Percentiles rank a stretch among this genome's conserved stretches.
These are phyloP conservation scores for Rhododendron williamsianum DNA, from an alignment of 148 eudicot species.

Conservation along the genomic window DNA sequence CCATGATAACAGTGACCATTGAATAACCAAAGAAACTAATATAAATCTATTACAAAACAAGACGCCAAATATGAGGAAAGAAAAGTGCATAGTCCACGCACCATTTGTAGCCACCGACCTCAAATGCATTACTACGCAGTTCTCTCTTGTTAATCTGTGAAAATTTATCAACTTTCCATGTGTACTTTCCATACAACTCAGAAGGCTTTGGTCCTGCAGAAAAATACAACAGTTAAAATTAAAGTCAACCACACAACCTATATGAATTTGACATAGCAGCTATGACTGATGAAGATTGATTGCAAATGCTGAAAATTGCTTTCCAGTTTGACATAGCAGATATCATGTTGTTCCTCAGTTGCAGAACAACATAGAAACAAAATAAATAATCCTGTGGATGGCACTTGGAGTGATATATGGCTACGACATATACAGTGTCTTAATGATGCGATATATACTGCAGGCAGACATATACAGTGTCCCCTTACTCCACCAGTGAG, in stretches of 20 bases:
- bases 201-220: slow-evolving; percentile 74
- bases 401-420: background rate
- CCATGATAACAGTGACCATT: background rate
- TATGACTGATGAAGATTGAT: background rate
- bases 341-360: background rate
- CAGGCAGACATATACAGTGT: background rate
- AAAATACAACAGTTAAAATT: background rate
- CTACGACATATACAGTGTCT: background rate
- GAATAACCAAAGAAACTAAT: background rate
- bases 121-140: slow-evolving; percentile 80
- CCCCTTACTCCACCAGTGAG: background rate
- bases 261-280: background rate
- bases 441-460: background rate
- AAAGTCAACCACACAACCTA: background rate
- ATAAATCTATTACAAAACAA: background rate
- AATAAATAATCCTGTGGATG: background rate
- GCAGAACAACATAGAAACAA: background rate
- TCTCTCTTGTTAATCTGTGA: slow-evolving; percentile 93
- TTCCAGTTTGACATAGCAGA: background rate
- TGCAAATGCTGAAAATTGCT: background rate
- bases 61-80: background rate
- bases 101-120: slow-evolving; percentile 92
- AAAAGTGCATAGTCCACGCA: slow-evolving; percentile 6
- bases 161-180: slow-evolving; percentile 86
- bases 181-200: slow-evolving; percentile 66